Percentiles rank a stretch among this genome's conserved stretches.
Evolutionary conservation across 495 filamentous ascomycete species (phyloP).

Genomic region (Alectoria sarmentosa): DNA sequence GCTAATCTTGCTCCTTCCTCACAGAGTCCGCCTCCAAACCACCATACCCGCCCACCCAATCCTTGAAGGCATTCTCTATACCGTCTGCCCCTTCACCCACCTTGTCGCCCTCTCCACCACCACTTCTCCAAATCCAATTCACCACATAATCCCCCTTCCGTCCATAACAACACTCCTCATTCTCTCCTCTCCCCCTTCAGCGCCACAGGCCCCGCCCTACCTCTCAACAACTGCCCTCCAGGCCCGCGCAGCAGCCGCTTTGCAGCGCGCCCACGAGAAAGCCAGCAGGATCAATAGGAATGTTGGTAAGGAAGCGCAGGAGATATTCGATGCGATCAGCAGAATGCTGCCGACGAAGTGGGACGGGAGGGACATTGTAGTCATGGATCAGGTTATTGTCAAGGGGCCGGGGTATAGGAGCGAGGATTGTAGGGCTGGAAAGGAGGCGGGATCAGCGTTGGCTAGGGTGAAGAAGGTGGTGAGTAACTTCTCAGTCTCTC

Average conservation of each 20-base stretch:
- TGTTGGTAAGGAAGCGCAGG: slow-evolving; percentile 59
- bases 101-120: slow-evolving; percentile 58
- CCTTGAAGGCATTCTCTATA: slow-evolving; percentile 59
- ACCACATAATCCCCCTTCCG: slow-evolving; percentile 53
- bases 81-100: slow-evolving; percentile 59
- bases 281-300: slow-evolving; percentile 52
- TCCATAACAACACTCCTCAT: slow-evolving; percentile 32
- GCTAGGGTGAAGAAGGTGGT: slow-evolving; percentile 59
- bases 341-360: slow-evolving; percentile 59
- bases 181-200: slow-evolving; percentile 32
- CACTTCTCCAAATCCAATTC: slow-evolving; percentile 32
- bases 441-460: slow-evolving; percentile 45
- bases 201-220: neutral
- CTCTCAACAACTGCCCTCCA: slow-evolving; percentile 48
- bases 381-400: slow-evolving; percentile 58
- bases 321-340: slow-evolving; percentile 59
- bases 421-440: slow-evolving; percentile 49
- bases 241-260: slow-evolving; percentile 45
- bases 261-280: slow-evolving; percentile 46
- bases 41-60: slow-evolving; percentile 42
- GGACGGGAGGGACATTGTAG: slow-evolving; percentile 55
- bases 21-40: slow-evolving; percentile 56
- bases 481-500: slow-evolving; percentile 26
- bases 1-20: slow-evolving; percentile 8
- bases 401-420: slow-evolving; percentile 48